Evolutionary conservation across 202 grass and related monocot species (phyloP), one percentile per base, ranked within the genome.

Genomic region (Saccharum hybrid): DNA sequence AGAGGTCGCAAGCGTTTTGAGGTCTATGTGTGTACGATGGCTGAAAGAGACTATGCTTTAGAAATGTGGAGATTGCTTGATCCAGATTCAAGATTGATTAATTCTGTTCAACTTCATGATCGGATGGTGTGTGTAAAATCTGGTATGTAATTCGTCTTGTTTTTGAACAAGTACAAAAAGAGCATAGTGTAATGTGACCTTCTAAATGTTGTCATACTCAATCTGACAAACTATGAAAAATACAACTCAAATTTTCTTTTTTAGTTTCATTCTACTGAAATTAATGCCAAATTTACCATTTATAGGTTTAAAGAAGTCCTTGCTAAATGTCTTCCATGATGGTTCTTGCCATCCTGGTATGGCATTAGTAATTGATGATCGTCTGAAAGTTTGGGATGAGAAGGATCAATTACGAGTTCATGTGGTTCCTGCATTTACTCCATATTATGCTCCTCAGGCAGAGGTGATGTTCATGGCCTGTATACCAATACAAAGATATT

Each of bases 31-130:
- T 98, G 96, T 82, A 98, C 96, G 31, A 96, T 98, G 93, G 96
- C 96, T 46, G 96, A 98, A 82, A 95, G 96, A 90, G 96, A 99
- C 74, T 99, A 99, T 15, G 96, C 96, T 76, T 88, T 99, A 83
- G 96, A 99, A 90, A 98, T 98, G 93, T 96, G 96, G 96, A 91
- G 96, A 73, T 82, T 98, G 49, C 91, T 98, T 56, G 96, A 98
- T 78, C 93, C 96, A 36, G 93, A 96, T 84, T 94, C 91, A 81
- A 98, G 79, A 83, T 81, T 98, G 81, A 98, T 98, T 40, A 90
- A 84, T 68, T 92, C 89, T 85, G 76, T 88, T 77, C 90, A 92
- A 81, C 91, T 98, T 82, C 86, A 88, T 67, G 89, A 98, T 65
- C 84, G 93, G 52, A 92, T 98, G 79, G 93, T 96, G 54, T 99